These are phyloP conservation scores for Tilletiaria anomala DNA, from an alignment of 1,284 basidiomycete species.

Conservation along the genomic window DNA sequence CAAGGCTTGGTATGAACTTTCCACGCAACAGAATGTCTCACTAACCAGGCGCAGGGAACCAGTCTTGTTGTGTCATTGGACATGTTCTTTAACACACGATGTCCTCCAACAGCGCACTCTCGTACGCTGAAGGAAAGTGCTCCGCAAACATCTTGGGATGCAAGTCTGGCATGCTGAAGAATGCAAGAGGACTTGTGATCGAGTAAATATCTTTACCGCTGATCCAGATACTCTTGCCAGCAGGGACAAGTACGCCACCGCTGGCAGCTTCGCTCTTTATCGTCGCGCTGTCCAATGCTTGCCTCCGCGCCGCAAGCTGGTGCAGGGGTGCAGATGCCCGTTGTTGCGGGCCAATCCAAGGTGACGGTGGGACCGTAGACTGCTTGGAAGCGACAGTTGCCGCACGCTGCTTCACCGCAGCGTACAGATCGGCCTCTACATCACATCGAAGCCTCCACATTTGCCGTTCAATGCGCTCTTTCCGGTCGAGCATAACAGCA, in stretches of 20 bases:
- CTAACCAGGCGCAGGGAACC: too few relatives aligned
- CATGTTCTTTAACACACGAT: too few relatives aligned
- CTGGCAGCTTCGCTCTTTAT: constrained; percentile 23
- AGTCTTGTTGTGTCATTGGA: too few relatives aligned
- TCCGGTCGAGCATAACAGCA: constrained; percentile 24
- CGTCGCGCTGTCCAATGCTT: constrained; percentile 24
- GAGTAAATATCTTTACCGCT: constrained; percentile 18
- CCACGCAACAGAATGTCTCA: too few relatives aligned
- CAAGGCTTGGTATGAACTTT: too few relatives aligned
- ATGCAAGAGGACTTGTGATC: constrained; percentile 23
- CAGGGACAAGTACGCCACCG: constrained; percentile 28
- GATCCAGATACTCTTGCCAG: constrained; percentile 29
- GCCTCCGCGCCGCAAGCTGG: constrained; percentile 20
- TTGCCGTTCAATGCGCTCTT: constrained; percentile 24
- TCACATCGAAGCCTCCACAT: constrained; percentile 34
- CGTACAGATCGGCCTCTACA: constrained; percentile 33
- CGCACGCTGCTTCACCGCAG: constrained; percentile 22
- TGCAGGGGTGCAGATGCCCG: constrained; percentile 20
- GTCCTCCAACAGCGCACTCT: constrained; percentile 23
- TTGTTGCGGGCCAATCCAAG: constrained; percentile 26
- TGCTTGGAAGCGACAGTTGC: neutral
- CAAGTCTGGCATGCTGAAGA: constrained; percentile 33
- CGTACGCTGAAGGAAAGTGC: constrained; percentile 36
- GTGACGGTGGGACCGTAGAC: constrained; percentile 16
- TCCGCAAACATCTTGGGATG: constrained; percentile 23